These are phyloP conservation scores for Hansenula lynferdii DNA, from an alignment of 1,139 yeast species.

Conservation along the genomic window DNA sequence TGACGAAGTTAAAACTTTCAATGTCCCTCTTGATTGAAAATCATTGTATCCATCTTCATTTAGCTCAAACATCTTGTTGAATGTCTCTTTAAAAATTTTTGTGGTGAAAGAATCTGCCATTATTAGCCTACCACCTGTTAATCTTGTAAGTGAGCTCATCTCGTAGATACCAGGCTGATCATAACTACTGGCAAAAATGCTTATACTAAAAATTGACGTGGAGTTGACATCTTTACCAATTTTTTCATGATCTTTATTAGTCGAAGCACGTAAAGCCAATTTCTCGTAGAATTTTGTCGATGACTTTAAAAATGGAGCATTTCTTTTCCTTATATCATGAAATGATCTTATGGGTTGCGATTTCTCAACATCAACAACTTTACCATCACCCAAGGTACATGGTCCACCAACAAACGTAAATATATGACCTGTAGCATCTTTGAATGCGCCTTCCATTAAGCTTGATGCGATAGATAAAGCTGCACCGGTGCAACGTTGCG, in stretches of 20 bases:
- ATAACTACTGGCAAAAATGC: slow-evolving; percentile 60
- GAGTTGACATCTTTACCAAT: neutral
- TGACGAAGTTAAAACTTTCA: slow-evolving; percentile 52
- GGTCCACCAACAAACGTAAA: slow-evolving; percentile 61
- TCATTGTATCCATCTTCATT: slow-evolving; percentile 51
- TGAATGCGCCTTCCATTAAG: slow-evolving; percentile 47
- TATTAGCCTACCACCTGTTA: slow-evolving; percentile 58
- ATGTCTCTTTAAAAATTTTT: slow-evolving; percentile 58
- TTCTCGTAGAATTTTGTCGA: slow-evolving; percentile 52
- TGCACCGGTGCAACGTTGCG: slow-evolving; percentile 54
- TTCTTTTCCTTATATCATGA: slow-evolving; percentile 51
- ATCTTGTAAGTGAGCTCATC: slow-evolving; percentile 54
- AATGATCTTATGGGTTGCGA: slow-evolving; percentile 64
- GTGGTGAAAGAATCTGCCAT: slow-evolving; percentile 63
- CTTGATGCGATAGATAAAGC: slow-evolving; percentile 54
- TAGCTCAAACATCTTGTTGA: slow-evolving; percentile 48
- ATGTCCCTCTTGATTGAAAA: slow-evolving; percentile 51
- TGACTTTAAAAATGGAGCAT: slow-evolving; percentile 53
- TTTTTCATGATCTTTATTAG: slow-evolving; percentile 36
- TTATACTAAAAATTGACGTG: slow-evolving; percentile 40
- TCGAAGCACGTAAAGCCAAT: slow-evolving; percentile 37
- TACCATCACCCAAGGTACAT: slow-evolving; percentile 60
- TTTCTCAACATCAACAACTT: slow-evolving; percentile 52
- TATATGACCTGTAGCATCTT: slow-evolving; percentile 54
- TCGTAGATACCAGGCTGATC: slow-evolving; percentile 68